Base-by-base conservation (phyloP, 1,139 yeast genomes). In the Yamadazyma blattariae region DNA sequence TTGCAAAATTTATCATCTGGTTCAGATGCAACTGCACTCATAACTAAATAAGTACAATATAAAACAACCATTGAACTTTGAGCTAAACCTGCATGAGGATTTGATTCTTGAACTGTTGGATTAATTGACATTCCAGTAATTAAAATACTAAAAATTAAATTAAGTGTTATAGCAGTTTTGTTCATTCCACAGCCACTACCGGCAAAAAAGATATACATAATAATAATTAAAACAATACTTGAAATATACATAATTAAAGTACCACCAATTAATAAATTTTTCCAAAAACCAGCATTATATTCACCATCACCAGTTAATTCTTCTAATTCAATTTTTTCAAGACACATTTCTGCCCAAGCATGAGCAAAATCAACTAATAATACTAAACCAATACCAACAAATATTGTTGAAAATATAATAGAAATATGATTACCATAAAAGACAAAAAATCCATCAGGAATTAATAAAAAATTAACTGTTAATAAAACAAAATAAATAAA, bases 271-370 rank as follows among this genome's bases (percentile, higher is more conserved):
- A 94, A 68, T 16, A 90, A 62, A 30, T 77, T 71, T 51, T 87
- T 79, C 98, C 98, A 92, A 47, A 86, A 74, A 3, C 67, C 61
- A 4, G 74, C 70, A 41, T 58, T 63, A 33, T 57, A 59, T 37
- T 64, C 72, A n/a, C 71, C 72, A 41, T 64, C 74, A 11, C 73
- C 73, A 3, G 79, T 76, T 33, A 90, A 83, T 44, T 90, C 96
- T 47, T 85, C 94, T 46, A 77, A 71, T 57, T 92, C 97, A 32
- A 92, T 88, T 51, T 88, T 87, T 47, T 84, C 92, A 37, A 92
- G 74, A 56, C 98, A 94, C 9, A 85, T 87, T 52, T 94, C 99
- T 0, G 98, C 97, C 97, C 97, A 94, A 41, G 94, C 94, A 60
- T 94, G 98, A 10, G 98, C 97, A 70, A 89, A 92, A 59, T 94